Evolutionary conservation across 495 filamentous ascomycete genomes (phyloP).

Genomic region (Penicillium coprophilum): DNA sequence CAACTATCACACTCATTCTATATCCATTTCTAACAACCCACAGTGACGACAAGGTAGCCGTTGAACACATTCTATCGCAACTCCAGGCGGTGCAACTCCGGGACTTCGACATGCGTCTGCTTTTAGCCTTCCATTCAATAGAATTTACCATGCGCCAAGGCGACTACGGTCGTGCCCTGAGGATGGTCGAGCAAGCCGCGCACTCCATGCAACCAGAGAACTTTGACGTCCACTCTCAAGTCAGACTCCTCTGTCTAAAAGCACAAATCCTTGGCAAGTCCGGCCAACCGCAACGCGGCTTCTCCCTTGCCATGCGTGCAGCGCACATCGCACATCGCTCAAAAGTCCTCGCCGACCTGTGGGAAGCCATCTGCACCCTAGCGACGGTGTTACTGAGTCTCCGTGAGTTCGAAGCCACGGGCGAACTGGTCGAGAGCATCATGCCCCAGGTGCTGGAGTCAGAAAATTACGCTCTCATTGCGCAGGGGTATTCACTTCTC

Average conservation of each 20-base stretch:
- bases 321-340: slow-evolving; percentile 73
- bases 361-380: slow-evolving; percentile 71
- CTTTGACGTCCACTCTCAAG: slow-evolving; percentile 71
- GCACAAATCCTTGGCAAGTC: slow-evolving; percentile 67
- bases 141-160: slow-evolving; percentile 66
- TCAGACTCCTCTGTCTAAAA: slow-evolving; percentile 75
- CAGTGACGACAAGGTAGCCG: slow-evolving; percentile 66
- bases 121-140: slow-evolving; percentile 67
- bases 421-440: slow-evolving; percentile 65
- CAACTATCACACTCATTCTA: neutral
- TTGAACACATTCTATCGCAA: slow-evolving; percentile 63
- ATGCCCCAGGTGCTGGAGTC: slow-evolving; percentile 83
- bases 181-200: slow-evolving; percentile 66
- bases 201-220: slow-evolving; percentile 63
- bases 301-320: slow-evolving; percentile 78
- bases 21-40: slow-evolving; percentile 22
- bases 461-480: slow-evolving; percentile 63
- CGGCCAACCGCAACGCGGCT: slow-evolving; percentile 75
- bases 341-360: slow-evolving; percentile 69
- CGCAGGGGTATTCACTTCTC: slow-evolving; percentile 68
- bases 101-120: slow-evolving; percentile 69
- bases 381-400: slow-evolving; percentile 67
- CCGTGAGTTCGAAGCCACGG: slow-evolving; percentile 71
- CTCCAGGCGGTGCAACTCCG: slow-evolving; percentile 54
- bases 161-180: slow-evolving; percentile 63